Evolutionary conservation across 768 basidiomycete genomes (phyloP).

Genomic region (Suillus ampliporus): DNA sequence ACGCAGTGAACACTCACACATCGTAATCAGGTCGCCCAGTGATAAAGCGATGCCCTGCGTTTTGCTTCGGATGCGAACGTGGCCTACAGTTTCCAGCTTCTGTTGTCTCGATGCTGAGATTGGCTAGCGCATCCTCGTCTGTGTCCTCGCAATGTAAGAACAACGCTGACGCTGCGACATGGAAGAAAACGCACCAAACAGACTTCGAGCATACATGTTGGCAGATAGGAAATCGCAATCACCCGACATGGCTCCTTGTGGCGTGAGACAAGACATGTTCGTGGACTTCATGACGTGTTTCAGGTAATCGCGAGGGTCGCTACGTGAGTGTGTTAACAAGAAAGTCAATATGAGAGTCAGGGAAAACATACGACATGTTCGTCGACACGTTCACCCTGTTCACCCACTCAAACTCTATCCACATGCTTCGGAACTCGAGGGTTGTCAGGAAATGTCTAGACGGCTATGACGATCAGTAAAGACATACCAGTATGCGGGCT

Average conservation of each 20-base stretch:
- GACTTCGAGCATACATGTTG: slow-evolving; percentile 93
- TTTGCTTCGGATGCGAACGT: slow-evolving; percentile 96
- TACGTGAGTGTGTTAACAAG: slow-evolving; percentile 31
- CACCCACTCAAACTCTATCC: slow-evolving; percentile 99
- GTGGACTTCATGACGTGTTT: slow-evolving; percentile 95
- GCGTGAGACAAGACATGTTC: slow-evolving; percentile 97
- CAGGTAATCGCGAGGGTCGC: slow-evolving; percentile 88
- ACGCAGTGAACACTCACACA: slow-evolving; percentile 44
- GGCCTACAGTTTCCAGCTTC: slow-evolving; percentile 87
- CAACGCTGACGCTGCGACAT: not conserved
- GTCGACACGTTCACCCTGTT: slow-evolving; percentile 96
- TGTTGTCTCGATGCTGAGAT: slow-evolving; percentile 89
- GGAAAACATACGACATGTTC: slow-evolving; percentile 72
- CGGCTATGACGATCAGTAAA: slow-evolving; percentile 5
- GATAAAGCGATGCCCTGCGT: slow-evolving; percentile 97
- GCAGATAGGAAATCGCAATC: slow-evolving; percentile 98
- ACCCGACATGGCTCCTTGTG: slow-evolving; percentile 84
- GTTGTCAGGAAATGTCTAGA: not conserved
- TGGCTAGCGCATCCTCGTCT: slow-evolving; percentile 97
- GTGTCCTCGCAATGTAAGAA: not conserved
- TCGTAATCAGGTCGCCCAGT: slow-evolving; percentile 87
- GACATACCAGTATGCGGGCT: slow-evolving; percentile 82
- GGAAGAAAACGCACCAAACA: slow-evolving; percentile 76
- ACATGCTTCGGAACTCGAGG: slow-evolving; percentile 72
- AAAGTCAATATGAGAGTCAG: slow-evolving; percentile 8